phyloP scores from a whole-genome alignment of 768 basidiomycete genomes.

The Pulveroboletus sp. region DNA sequence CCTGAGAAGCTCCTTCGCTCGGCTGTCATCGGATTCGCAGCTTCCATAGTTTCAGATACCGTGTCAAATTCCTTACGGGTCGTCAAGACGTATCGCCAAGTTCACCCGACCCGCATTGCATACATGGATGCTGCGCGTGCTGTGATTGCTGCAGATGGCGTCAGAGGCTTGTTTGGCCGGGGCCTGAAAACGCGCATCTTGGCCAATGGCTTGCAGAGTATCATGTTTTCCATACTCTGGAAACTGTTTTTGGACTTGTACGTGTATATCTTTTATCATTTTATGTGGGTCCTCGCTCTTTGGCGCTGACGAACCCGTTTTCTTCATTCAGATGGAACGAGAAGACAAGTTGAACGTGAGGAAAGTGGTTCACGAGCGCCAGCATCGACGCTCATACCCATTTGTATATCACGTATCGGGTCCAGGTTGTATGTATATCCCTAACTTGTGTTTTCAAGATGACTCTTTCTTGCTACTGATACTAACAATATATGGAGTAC shows the following conservation, averaged over 20 bases:
- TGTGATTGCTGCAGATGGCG: slow-evolving; percentile 74
- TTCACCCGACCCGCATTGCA: slow-evolving; percentile 75
- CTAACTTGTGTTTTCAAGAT: not conserved
- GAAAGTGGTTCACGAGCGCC: not conserved
- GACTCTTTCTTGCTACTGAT: not conserved
- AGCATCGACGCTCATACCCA: not conserved
- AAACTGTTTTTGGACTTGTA: slow-evolving; percentile 86
- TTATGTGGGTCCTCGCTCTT: too few species aligned
- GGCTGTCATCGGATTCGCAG: slow-evolving; percentile 88
- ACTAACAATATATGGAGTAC: not conserved
- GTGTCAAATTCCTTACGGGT: slow-evolving; percentile 88
- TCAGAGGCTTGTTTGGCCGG: slow-evolving; percentile 80
- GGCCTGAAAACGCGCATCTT: slow-evolving; percentile 88
- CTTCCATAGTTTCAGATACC: slow-evolving; percentile 83
- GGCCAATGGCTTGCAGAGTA: slow-evolving; percentile 87
- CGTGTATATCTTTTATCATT: slow-evolving; percentile 28
- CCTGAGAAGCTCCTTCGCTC: slow-evolving; percentile 67
- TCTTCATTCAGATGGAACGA: slow-evolving; percentile 32
- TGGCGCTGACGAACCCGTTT: not conserved
- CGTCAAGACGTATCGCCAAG: slow-evolving; percentile 94
- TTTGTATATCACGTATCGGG: not conserved
- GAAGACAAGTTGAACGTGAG: slow-evolving; percentile 18
- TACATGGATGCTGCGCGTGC: slow-evolving; percentile 76
- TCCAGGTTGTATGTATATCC: not conserved
- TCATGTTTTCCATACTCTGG: slow-evolving; percentile 93